A percentile compares a stretch with the other conserved stretches of the same genome.
Evolutionary conservation across 1,284 basidiomycete species (phyloP).

Genomic region (Boletus mariae): DNA sequence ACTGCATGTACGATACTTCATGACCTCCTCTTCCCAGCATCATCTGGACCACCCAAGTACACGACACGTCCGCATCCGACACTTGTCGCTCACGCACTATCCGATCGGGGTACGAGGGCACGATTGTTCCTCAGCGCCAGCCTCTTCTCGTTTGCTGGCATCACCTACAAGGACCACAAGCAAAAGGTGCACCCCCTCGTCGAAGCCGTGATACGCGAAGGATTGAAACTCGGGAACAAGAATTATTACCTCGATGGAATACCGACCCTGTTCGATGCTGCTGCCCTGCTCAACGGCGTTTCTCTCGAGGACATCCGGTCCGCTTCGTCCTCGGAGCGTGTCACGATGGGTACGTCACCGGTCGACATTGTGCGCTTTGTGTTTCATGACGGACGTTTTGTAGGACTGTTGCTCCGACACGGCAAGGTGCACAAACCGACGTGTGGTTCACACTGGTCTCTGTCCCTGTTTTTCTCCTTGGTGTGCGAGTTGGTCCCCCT

Average conservation of each 20-base stretch:
- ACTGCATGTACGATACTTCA: slow-evolving; percentile 60
- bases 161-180: slow-evolving; percentile 65
- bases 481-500: slow-evolving; percentile 64
- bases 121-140: slow-evolving; percentile 74
- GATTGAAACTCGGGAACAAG: slow-evolving; percentile 79
- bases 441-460: slow-evolving; percentile 67
- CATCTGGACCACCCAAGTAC: slow-evolving; percentile 18
- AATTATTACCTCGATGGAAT: slow-evolving; percentile 76
- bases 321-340: slow-evolving; percentile 44
- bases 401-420: slow-evolving; percentile 68
- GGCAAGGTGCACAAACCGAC: slow-evolving; percentile 60
- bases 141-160: slow-evolving; percentile 59
- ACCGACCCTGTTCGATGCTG: slow-evolving; percentile 63
- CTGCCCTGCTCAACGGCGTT: slow-evolving; percentile 41
- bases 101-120: slow-evolving; percentile 44
- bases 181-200: slow-evolving; percentile 55
- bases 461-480: slow-evolving; percentile 71
- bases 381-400: neutral
- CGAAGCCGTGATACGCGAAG: slow-evolving; percentile 75
- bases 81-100: slow-evolving; percentile 38
- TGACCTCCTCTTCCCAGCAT: slow-evolving; percentile 39
- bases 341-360: slow-evolving; percentile 51
- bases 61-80: slow-evolving; percentile 48
- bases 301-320: slow-evolving; percentile 39
- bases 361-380: neutral